phyloP scores from a whole-genome alignment of 2,329 filamentous ascomycete species.

The Xylariaceae sp. region DNA sequence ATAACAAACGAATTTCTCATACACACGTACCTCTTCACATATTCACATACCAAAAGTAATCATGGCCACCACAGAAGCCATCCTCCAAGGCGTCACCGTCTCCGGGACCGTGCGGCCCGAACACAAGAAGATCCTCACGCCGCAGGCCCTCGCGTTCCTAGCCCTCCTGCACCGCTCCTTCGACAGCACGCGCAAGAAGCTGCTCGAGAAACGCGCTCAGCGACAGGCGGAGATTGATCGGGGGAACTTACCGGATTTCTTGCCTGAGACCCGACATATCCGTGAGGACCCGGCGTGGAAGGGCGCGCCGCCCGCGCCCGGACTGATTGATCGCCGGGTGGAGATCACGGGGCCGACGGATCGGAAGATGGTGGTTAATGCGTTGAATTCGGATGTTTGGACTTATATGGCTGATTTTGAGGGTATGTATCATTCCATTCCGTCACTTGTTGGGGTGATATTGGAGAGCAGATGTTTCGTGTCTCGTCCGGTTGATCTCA shows the following conservation, averaged over 20 bases:
- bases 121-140: conserved; percentile 86
- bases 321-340: conserved; percentile 85
- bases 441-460: not conserved
- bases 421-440: conserved; percentile 50
- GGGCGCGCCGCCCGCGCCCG: conserved; percentile 84
- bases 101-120: conserved; percentile 71
- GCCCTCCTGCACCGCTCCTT: conserved; percentile 93
- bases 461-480: not conserved
- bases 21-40: not conserved
- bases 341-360: conserved; percentile 98
- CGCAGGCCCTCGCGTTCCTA: conserved; percentile 85
- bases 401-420: conserved; percentile 99
- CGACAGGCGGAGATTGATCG: conserved; percentile 92
- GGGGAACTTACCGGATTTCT: conserved; percentile 84
- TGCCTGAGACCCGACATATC: conserved; percentile 92
- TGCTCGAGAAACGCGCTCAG: conserved; percentile 78
- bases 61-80: conserved; percentile 67
- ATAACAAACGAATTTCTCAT: not conserved
- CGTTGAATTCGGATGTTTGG: conserved; percentile 91
- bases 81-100: conserved; percentile 84
- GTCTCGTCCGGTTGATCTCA: not conserved
- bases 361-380: conserved; percentile 98
- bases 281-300: conserved; percentile 92
- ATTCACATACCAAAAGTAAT: conserved; percentile 20
- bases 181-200: conserved; percentile 78